Conservation (phyloP, 352 stramenopile genomes). For the Phytopythium vexans region DNA sequence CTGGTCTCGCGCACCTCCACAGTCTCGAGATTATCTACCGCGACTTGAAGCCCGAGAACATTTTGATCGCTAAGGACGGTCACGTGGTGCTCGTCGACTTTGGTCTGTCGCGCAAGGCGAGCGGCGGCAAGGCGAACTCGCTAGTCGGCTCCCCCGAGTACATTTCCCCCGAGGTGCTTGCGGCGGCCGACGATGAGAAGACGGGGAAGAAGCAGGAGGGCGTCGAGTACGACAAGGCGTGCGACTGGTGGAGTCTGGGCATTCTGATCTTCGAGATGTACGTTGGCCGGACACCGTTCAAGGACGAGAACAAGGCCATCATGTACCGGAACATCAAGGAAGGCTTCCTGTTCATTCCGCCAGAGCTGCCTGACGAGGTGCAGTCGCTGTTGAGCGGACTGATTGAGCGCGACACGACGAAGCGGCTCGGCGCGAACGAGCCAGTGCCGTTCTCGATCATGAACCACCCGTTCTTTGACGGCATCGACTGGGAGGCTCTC, state of each 20-base stretch:
- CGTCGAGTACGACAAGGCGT: constrained; percentile 71
- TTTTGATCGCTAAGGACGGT: constrained; percentile 86
- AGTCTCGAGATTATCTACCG: constrained; percentile 89
- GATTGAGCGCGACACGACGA: constrained; percentile 67
- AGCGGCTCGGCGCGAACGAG: constrained; percentile 77
- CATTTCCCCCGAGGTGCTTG: constrained; percentile 90
- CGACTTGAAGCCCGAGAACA: constrained; percentile 87
- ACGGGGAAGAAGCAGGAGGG: constrained; percentile 22
- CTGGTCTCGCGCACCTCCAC: constrained; percentile 84
- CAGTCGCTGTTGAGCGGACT: constrained; percentile 76
- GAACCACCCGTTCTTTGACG: constrained; percentile 85
- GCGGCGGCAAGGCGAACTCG: constrained; percentile 58
- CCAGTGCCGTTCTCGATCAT: constrained; percentile 85
- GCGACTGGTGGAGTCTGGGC: constrained; percentile 90
- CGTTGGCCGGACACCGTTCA: constrained; percentile 90
- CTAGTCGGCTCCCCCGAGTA: constrained; percentile 87
- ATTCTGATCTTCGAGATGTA: constrained; percentile 92
- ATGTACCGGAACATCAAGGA: constrained; percentile 92
- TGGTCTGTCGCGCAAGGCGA: constrained; percentile 70
- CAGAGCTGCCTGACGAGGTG: constrained; percentile 62
- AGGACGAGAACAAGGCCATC: constrained; percentile 87
- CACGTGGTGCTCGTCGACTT: constrained; percentile 90
- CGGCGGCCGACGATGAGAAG: constrained; percentile 46
- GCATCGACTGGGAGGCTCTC: constrained; percentile 84
- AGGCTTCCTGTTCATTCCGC: constrained; percentile 76